Base-by-base conservation (phyloP, 495 filamentous ascomycete genomes). In the Friedmanniomyces simplex region DNA sequence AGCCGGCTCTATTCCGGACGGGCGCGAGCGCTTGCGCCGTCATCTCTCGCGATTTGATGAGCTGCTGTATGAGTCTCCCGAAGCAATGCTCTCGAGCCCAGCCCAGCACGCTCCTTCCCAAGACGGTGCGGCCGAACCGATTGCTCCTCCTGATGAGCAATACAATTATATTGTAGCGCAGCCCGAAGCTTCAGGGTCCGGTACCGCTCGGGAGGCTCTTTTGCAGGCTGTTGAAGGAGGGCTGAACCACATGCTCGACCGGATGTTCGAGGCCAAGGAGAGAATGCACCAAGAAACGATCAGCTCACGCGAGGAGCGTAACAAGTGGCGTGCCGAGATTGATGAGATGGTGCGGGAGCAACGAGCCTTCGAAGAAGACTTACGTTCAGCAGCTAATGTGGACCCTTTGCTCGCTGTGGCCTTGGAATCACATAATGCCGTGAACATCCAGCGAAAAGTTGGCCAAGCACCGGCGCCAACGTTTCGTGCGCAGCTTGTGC, bases 171-270 rank as follows among this genome's bases (percentile, higher is more conserved):
- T 3, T 32, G 28, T 10, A 32, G 28, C 10, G 28, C 28, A 32
- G 28, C 28, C 28, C 28, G 28, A 32, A 10, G 28, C 10, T 3
- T 10, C 28, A 4, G 28, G 10, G 28, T 4, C 10, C 28, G 28
- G 10, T 10, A 10, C 3, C 10, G 10, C 10, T 10, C 28, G 28
- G 10, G 93, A 97, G 64, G 81, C 95, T 16, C 73, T 97, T 7
- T 96, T 93, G 64, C 88, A 95, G 66, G 82, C 91, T 18, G 87
- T 86, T 0, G 88, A 95, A 64, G 84, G 95, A 65, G 89, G 86
- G 0, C 85, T 95, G 69, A 96, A 96, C 65, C 89, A 97, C 68
- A 74, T 97, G 3, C 79, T 98, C 5, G 88, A 96, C 67, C 74
- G 82, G 11, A 73, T 98, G 0, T 97, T 97, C 74, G 83, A 83